phyloP scores from a whole-genome alignment of 108 stramenopile species.

The Epipyxis sp. region DNA sequence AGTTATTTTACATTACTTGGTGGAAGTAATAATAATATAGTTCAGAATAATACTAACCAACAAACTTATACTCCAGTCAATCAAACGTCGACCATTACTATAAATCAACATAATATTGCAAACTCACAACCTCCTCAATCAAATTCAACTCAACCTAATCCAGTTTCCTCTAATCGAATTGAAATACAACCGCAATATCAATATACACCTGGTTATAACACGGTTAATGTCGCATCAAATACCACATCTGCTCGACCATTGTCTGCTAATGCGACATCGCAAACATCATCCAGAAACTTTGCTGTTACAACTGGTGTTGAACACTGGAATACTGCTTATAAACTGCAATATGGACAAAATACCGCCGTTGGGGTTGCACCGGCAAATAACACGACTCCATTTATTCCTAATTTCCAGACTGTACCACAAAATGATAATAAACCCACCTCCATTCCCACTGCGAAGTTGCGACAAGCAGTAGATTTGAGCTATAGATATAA shows the following conservation, averaged over 20 bases:
- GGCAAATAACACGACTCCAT: background rate
- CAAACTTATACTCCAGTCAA: background rate
- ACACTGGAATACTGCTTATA: background rate
- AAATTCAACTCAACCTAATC: background rate
- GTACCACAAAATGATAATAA: background rate
- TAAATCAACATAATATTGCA: no score
- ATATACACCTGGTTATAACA: no score
- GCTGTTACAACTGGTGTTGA: no score
- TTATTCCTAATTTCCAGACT: background rate
- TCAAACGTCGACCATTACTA: no score
- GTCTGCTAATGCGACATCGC: background rate
- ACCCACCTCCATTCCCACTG: background rate
- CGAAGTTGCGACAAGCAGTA: conserved; percentile 7
- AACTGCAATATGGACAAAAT: background rate
- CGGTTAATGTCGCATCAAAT: no score
- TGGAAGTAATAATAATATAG: background rate
- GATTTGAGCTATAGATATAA: background rate
- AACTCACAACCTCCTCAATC: background rate
- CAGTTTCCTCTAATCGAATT: no score
- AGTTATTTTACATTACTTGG: background rate
- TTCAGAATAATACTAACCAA: background rate
- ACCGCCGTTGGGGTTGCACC: background rate
- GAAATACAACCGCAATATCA: background rate
- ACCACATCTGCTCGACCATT: no score
- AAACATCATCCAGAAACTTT: background rate